Base-by-base conservation (phyloP, 2,329 filamentous ascomycete species). In the Pseudogymnoascus sp. region DNA sequence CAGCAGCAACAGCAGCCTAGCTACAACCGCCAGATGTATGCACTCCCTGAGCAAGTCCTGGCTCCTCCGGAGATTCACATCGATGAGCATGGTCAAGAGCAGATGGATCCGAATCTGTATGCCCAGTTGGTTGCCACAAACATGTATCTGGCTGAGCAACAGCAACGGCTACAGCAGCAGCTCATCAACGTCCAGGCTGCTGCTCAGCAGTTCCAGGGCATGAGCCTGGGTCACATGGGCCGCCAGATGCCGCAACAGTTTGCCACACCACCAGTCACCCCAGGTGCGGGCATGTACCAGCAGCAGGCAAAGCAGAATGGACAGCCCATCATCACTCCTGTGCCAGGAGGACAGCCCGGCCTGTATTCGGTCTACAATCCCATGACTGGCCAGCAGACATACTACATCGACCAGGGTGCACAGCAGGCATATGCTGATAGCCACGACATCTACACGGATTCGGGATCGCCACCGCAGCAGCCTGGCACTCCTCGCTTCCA, bases 91-190 rank as follows among this genome's bases (percentile, higher is more conserved):
- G 82, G 82, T 56, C 85, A 88, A 69, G 84, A 90, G 65, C 82
- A 87, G 69, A 90, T 96, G 78, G 95, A 97, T 71, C 91, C 93
- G 61, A 88, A 85, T 65, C 76, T 96, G 62, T 95, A 96, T 69
- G 90, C 92, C 62, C 91, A 96, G 76, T 82, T 97, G 67, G 85
- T 97, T 72, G 89, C 91, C 63, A 96, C 92, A 71, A 96, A 97
- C 75, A 79, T 95, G 74, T 96, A 96, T 73, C 83, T 99, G 60
- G 91, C 92, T 42, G 91, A 96, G 73, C 93, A 96, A 77, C 93
- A 97, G 77, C 92, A 96, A 78, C 89, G 90, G 67, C 85, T 97
- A 61, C 93, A 97, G 77, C 93, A 97, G 78, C 92, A 97, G 78
- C 83, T 97, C 68, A 85, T 91, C 69, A 90, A 80, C 68, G 86